phyloP scores from a whole-genome alignment of 2,329 filamentous ascomycete species.

The Blastomyces parvus region DNA sequence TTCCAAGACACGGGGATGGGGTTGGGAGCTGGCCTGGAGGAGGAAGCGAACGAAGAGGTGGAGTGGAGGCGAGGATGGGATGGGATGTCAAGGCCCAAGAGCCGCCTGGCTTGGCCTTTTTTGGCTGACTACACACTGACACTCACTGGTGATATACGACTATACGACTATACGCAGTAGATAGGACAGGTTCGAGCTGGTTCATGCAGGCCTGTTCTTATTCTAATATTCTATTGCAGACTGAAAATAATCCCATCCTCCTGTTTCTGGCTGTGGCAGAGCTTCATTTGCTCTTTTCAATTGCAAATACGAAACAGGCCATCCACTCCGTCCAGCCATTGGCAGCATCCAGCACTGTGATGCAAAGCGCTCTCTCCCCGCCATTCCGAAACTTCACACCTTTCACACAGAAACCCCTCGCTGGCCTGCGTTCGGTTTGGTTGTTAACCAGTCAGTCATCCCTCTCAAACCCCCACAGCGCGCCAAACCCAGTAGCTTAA shows the following conservation, averaged over 20 bases:
- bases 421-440: not conserved
- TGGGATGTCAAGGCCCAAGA: not conserved
- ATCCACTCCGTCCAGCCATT: not conserved
- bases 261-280: not conserved
- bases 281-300: not conserved
- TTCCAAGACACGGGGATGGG: not conserved
- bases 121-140: not conserved
- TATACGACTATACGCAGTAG: too few species aligned
- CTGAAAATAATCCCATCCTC: not conserved
- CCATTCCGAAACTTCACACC: not conserved
- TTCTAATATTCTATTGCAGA: too few species aligned
- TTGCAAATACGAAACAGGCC: not conserved
- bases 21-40: not conserved
- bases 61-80: not conserved
- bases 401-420: not conserved
- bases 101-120: not conserved
- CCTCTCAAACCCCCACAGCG: too few species aligned
- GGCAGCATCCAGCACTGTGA: not conserved
- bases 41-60: not conserved
- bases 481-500: too few species aligned
- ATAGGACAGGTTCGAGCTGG: too few species aligned
- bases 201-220: too few species aligned
- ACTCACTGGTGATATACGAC: too few species aligned
- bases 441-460: not conserved
- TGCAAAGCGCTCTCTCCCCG: not conserved